phyloP scores from a whole-genome alignment of 73 alveolate genomes.

The Paramecium octaurelia region DNA sequence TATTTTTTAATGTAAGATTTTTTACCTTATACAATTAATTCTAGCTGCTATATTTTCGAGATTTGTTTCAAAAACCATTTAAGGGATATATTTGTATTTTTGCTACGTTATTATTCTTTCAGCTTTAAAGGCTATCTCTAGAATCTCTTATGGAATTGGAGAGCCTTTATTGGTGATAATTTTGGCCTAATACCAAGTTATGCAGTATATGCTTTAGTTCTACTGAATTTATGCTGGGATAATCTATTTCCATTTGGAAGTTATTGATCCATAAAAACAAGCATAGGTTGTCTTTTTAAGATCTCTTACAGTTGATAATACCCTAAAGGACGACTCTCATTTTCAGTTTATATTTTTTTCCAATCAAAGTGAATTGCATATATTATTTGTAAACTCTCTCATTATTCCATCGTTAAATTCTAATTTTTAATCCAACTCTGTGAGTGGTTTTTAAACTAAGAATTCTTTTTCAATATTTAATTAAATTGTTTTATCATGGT shows the following conservation, averaged over 20 bases:
- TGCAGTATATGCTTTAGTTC: conserved; percentile 7
- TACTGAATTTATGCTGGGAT: not conserved
- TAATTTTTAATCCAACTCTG: not conserved
- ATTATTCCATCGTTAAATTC: not conserved
- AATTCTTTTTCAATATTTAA: not conserved
- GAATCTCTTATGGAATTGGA: not conserved
- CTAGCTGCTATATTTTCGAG: not conserved
- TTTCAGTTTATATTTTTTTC: not conserved
- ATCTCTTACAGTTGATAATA: not conserved
- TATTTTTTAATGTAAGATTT: not conserved
- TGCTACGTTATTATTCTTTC: not conserved
- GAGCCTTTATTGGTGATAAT: not conserved
- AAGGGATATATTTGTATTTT: not conserved
- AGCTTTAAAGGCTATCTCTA: not conserved
- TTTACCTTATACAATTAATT: not conserved
- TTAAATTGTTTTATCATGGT: not conserved
- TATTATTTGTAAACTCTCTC: not conserved
- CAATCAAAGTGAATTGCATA: not conserved
- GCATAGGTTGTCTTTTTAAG: not conserved
- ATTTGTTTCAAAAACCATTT: not conserved
- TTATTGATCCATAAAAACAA: not conserved
- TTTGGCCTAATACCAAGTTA: not conserved
- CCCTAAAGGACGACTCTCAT: not conserved
- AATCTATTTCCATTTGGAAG: not conserved
- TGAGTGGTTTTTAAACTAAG: not conserved